Conservation (phyloP, 164 flowering plant genomes). For the Brasenia schreberi region DNA sequence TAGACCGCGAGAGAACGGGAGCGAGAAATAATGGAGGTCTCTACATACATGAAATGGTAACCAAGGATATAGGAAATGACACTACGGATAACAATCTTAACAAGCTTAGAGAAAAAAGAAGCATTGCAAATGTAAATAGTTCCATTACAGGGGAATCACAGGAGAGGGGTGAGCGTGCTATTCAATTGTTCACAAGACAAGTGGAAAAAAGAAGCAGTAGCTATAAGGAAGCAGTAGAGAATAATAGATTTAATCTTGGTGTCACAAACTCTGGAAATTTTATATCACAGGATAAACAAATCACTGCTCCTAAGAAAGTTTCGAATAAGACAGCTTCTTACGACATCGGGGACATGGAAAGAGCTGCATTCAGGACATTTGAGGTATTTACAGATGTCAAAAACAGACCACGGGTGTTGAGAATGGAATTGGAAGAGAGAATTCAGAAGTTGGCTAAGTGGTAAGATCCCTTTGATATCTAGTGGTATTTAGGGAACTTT, state of each 20-base stretch:
- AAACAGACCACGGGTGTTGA: slow-evolving; percentile 37
- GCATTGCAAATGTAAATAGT: neutral
- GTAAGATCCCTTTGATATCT: slow-evolving; percentile 23
- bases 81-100: neutral
- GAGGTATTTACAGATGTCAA: slow-evolving; percentile 32
- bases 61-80: neutral
- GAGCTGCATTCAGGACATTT: slow-evolving; percentile 55
- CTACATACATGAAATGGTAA: neutral
- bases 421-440: slow-evolving; percentile 74
- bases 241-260: slow-evolving; percentile 3
- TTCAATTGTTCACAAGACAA: neutral
- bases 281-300: slow-evolving; percentile 1
- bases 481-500: neutral
- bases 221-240: slow-evolving; percentile 3
- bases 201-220: neutral
- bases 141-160: neutral
- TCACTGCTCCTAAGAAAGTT: neutral
- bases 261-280: neutral
- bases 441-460: slow-evolving; percentile 66
- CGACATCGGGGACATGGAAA: slow-evolving; percentile 26
- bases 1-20: neutral
- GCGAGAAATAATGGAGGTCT: neutral
- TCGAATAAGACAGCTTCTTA: slow-evolving; percentile 8
- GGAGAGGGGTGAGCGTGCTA: neutral
- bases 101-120: neutral